phyloP scores from a whole-genome alignment of 1,284 basidiomycete species.

The Pholiota adiposa region DNA sequence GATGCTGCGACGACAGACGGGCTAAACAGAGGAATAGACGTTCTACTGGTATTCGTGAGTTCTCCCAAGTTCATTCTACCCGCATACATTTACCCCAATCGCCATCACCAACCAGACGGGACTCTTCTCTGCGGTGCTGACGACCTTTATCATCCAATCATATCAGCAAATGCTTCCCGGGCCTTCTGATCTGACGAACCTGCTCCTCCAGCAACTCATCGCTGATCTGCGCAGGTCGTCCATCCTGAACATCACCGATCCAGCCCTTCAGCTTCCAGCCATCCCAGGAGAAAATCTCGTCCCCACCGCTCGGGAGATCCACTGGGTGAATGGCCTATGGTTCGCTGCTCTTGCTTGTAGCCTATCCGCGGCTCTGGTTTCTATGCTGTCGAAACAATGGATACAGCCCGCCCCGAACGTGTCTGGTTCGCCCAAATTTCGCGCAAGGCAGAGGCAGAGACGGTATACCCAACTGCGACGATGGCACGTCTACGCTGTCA shows the following conservation, averaged over 20 bases:
- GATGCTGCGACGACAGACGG: constrained; percentile 40
- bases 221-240: constrained; percentile 25
- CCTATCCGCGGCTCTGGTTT: constrained; percentile 43
- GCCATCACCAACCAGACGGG: constrained; percentile 36
- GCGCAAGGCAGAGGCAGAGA: constrained; percentile 39
- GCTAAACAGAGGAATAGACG: constrained; percentile 43
- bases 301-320: constrained; percentile 27
- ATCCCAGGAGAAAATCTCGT: constrained; percentile 1
- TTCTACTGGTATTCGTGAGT: constrained; percentile 47
- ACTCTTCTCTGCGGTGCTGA: constrained; percentile 50
- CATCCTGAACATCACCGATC: constrained; percentile 18
- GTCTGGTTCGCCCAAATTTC: constrained; percentile 37
- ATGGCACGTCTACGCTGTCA: constrained; percentile 43
- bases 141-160: constrained; percentile 47
- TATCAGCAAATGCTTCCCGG: constrained; percentile 40
- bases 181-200: constrained; percentile 37
- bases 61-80: not conserved
- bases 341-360: constrained; percentile 44
- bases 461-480: constrained; percentile 35
- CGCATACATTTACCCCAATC: not conserved
- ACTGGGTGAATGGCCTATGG: constrained; percentile 48
- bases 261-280: constrained; percentile 2
- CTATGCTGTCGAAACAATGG: constrained; percentile 52
- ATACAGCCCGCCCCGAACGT: constrained; percentile 37
- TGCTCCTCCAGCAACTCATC: constrained; percentile 36